phyloP scores from a whole-genome alignment of 1,139 yeast genomes.

The Yamadazyma dushanensis region DNA sequence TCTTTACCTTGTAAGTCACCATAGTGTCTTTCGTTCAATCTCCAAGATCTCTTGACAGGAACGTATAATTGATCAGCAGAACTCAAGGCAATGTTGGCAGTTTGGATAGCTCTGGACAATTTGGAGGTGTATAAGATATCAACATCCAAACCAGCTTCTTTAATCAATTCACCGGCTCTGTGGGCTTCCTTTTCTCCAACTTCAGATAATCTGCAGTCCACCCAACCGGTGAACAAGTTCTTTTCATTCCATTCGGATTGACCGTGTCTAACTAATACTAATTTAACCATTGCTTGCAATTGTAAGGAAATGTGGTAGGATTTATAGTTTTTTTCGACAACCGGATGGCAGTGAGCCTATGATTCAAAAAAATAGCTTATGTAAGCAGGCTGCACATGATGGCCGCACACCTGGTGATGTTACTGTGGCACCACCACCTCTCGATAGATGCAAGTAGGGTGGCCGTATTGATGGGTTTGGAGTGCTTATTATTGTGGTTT shows the following conservation, averaged over 20 bases:
- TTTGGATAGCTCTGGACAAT: constrained; percentile 94
- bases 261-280: constrained; percentile 93
- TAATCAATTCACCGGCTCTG: constrained; percentile 90
- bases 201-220: constrained; percentile 84
- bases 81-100: constrained; percentile 93
- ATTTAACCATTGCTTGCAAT: constrained; percentile 52
- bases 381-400: constrained; percentile 1
- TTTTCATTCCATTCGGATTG: constrained; percentile 99
- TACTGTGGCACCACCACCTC: too few relatives aligned
- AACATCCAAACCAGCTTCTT: constrained; percentile 82
- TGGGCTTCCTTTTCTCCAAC: constrained; percentile 88
- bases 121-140: constrained; percentile 90
- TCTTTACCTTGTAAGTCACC: constrained; percentile 99
- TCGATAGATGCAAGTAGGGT: too few relatives aligned
- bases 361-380: background rate
- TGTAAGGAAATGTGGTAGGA: background rate
- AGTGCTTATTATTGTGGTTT: too few relatives aligned
- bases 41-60: constrained; percentile 95
- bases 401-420: too few relatives aligned
- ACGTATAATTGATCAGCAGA: constrained; percentile 87
- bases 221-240: constrained; percentile 99
- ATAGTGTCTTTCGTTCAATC: constrained; percentile 98
- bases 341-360: constrained; percentile 2
- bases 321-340: constrained; percentile 13
- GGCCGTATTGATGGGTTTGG: too few relatives aligned